Percentiles rank a stretch among this genome's conserved stretches.
These are phyloP conservation scores for Urochloa ruziziensis DNA, from an alignment of 176 grass and related monocot genomes.

Conservation along the genomic window DNA sequence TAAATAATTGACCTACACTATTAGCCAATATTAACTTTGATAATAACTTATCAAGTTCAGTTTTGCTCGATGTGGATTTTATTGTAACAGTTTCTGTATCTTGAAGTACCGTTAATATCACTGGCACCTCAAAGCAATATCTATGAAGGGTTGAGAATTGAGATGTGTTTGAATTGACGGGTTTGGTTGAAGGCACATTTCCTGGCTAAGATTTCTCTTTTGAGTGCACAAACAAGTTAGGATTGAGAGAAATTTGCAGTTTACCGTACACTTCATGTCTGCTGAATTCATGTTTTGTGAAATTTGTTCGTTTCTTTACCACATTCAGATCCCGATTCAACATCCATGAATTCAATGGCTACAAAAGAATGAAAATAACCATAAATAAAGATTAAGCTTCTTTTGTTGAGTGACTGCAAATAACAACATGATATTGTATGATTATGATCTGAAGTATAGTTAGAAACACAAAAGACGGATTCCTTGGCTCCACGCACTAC, in stretches of 20 bases:
- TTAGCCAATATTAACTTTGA: background rate
- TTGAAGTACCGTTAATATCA: background rate
- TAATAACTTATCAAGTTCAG: background rate
- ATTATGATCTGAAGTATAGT: background rate
- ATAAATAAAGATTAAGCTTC: background rate
- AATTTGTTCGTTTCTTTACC: background rate
- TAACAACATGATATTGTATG: background rate
- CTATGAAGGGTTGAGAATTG: background rate
- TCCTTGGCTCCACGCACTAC: background rate
- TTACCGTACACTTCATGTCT: too few species aligned
- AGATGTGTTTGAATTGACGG: background rate
- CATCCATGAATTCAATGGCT: too few species aligned
- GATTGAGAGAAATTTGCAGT: background rate
- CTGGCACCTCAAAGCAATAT: background rate
- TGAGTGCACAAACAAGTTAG: background rate
- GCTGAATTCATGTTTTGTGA: background rate
- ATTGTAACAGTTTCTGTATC: background rate
- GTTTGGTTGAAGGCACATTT: background rate
- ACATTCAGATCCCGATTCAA: background rate
- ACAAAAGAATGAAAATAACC: too few species aligned
- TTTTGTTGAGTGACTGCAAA: background rate
- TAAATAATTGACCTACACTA: background rate
- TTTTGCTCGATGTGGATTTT: background rate
- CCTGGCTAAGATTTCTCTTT: background rate
- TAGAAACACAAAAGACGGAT: background rate